phyloP scores from a whole-genome alignment of 2,329 filamentous ascomycete genomes.

The Chrysoporthe cubensis region DNA sequence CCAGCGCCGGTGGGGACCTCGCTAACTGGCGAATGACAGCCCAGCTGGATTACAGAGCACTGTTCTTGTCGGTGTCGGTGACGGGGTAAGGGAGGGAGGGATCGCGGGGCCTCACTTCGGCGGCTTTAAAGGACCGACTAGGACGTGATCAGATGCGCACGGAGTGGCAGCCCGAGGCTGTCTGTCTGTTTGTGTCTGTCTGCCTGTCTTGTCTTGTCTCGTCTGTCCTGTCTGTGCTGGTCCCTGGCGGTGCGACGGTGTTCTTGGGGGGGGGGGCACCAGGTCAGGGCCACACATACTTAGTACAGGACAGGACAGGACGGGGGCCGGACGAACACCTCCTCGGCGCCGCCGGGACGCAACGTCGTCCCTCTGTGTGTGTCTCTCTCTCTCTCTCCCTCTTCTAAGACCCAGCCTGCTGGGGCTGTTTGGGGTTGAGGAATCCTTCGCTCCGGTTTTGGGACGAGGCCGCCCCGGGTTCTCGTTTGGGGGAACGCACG shows the following conservation, averaged over 20 bases:
- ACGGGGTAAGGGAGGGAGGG: background rate
- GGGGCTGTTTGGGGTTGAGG: background rate
- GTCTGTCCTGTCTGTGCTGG: too few relatives aligned
- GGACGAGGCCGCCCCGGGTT: background rate
- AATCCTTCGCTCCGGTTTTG: conserved; percentile 4
- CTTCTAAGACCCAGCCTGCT: background rate
- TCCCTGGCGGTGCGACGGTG: too few relatives aligned
- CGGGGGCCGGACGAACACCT: too few relatives aligned
- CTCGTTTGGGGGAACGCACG: background rate
- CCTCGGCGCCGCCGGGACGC: too few relatives aligned
- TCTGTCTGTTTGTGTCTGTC: background rate
- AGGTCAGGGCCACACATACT: background rate
- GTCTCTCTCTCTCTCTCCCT: too few relatives aligned
- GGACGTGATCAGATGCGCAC: background rate
- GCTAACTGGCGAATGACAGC: conserved; percentile 12
- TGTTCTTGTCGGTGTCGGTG: background rate
- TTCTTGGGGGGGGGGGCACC: too few relatives aligned
- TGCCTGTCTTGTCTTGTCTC: background rate
- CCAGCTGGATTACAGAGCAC: background rate
- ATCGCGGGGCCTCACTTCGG: conserved; percentile 3
- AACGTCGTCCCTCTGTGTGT: too few relatives aligned
- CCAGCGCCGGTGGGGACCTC: conserved; percentile 4
- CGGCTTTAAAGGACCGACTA: conserved; percentile 4
- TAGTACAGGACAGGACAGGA: too few relatives aligned
- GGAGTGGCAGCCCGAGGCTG: background rate